Evolutionary conservation across 2,329 filamentous ascomycete species (phyloP).

Genomic region (Trichoderma semiorbis): DNA sequence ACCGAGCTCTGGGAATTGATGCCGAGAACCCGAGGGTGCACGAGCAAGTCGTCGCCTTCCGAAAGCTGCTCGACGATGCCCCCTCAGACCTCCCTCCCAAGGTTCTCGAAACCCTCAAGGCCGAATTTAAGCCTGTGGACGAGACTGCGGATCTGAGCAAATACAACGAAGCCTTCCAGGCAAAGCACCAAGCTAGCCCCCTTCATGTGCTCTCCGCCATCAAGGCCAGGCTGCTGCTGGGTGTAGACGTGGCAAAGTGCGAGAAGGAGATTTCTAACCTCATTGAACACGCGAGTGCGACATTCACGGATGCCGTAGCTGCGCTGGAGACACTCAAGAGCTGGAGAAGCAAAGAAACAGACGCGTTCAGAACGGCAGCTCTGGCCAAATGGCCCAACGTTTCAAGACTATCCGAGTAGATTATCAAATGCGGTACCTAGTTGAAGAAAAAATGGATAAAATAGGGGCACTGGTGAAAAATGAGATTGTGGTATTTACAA

Average conservation of each 20-base stretch:
- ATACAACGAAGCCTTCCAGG: conserved; percentile 64
- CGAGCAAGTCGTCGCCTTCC: conserved; percentile 69
- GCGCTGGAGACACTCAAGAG: conserved; percentile 41
- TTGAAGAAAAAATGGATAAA: background rate
- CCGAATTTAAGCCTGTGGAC: conserved; percentile 61
- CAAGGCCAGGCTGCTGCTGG: conserved; percentile 56
- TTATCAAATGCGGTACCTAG: background rate
- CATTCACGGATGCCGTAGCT: conserved; percentile 54
- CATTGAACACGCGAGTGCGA: conserved; percentile 48
- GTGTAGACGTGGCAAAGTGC: conserved; percentile 52
- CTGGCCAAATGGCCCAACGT: conserved; percentile 50
- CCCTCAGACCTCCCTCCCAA: conserved; percentile 59
- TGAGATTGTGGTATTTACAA: background rate
- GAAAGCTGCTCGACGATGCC: conserved; percentile 55
- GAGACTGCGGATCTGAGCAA: conserved; percentile 56
- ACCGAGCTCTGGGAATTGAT: conserved; percentile 68
- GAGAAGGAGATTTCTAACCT: conserved; percentile 63
- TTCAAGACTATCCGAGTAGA: conserved; percentile 38
- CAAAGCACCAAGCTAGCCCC: conserved; percentile 59
- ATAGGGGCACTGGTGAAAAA: background rate
- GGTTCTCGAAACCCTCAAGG: conserved; percentile 65
- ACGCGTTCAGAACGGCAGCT: conserved; percentile 48
- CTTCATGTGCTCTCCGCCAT: conserved; percentile 62
- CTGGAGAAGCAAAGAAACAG: conserved; percentile 49
- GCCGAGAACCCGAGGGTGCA: conserved; percentile 68